These are phyloP conservation scores for Cairneyella variabilis DNA, from an alignment of 495 filamentous ascomycete species.

Conservation along the genomic window DNA sequence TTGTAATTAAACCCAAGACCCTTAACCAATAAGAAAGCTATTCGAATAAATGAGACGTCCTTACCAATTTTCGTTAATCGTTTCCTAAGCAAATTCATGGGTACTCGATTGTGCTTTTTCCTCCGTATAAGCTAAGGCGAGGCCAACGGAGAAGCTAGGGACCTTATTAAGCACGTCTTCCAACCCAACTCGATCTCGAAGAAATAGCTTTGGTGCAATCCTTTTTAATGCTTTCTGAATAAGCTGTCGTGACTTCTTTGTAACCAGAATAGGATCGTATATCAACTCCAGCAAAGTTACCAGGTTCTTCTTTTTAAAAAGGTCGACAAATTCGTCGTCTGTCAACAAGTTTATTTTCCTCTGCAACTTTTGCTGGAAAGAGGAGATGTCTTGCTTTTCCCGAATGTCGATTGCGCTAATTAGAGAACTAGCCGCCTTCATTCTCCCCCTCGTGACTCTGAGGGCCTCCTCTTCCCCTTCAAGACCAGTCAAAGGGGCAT, in stretches of 20 bases:
- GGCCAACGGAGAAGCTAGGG: background rate
- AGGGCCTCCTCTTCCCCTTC: background rate
- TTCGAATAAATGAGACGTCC: too few relatives aligned
- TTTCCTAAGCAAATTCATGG: too few relatives aligned
- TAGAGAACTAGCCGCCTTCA: background rate
- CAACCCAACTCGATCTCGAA: background rate
- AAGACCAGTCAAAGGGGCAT: background rate
- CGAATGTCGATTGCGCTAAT: background rate
- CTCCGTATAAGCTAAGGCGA: background rate
- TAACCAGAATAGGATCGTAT: background rate
- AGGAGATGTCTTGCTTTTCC: background rate
- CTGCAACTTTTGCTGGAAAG: background rate
- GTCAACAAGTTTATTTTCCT: background rate
- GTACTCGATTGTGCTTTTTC: too few relatives aligned
- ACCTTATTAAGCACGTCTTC: background rate
- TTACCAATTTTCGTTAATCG: too few relatives aligned
- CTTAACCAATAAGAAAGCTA: too few relatives aligned
- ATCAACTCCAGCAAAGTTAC: background rate
- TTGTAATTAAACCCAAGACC: too few relatives aligned
- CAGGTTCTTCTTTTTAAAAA: background rate
- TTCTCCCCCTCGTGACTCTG: background rate
- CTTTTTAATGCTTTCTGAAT: background rate
- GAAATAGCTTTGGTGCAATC: background rate
- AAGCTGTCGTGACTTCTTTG: background rate
- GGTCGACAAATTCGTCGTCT: background rate